A percentile compares a stretch with the other conserved stretches of the same genome.
phyloP scores from a whole-genome alignment of 1,284 basidiomycete genomes.

The Boletus sp. region DNA sequence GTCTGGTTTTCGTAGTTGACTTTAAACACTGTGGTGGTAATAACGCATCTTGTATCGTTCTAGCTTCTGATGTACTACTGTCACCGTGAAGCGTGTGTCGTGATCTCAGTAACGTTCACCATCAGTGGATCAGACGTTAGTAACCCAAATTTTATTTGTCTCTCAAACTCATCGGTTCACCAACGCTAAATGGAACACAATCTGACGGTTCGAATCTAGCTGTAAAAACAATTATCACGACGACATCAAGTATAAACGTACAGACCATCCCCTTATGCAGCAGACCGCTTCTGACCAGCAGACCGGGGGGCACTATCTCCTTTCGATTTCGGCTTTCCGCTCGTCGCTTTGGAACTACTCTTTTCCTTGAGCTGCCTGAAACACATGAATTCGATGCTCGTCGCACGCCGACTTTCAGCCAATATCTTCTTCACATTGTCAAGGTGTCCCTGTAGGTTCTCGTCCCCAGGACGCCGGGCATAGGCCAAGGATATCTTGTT shows the following conservation, averaged over 20 bases:
- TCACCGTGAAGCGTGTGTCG: no score
- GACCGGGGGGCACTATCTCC: conserved; percentile 22
- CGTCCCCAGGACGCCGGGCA: conserved; percentile 71
- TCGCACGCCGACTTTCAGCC: conserved; percentile 82
- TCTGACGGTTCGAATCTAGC: no score
- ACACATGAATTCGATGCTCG: conserved; percentile 93
- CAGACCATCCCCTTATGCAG: neutral
- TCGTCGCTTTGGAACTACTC: conserved; percentile 13
- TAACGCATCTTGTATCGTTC: no score
- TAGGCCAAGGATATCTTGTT: conserved; percentile 93
- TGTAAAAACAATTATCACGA: no score
- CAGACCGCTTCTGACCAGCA: conserved; percentile 22
- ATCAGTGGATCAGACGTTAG: no score
- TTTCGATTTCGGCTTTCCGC: conserved; percentile 19
- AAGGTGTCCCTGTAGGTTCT: conserved; percentile 81
- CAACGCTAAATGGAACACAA: no score
- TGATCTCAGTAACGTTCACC: no score
- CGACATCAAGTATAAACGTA: neutral
- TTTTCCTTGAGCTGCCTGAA: conserved; percentile 65
- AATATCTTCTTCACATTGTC: conserved; percentile 90
- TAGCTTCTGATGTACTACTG: no score
- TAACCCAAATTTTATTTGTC: no score
- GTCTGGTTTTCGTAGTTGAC: no score
- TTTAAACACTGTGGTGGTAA: no score
- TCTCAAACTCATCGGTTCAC: no score